Percentiles rank a stretch among this genome's conserved stretches.
These are phyloP conservation scores for Xylaria venustula DNA, from an alignment of 495 filamentous ascomycete genomes.

Conservation along the genomic window DNA sequence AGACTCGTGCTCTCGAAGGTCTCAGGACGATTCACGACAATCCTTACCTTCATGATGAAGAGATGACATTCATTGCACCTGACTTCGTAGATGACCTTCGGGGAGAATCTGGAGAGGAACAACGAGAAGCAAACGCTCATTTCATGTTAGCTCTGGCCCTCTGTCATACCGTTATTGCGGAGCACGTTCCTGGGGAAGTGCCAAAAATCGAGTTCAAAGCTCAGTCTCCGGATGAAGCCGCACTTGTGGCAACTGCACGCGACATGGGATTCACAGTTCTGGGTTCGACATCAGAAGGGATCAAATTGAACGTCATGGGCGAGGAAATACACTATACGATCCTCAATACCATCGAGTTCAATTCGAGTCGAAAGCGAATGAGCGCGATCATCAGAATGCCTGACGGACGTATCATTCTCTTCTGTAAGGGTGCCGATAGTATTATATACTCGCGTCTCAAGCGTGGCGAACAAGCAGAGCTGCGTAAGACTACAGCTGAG, in stretches of 20 bases:
- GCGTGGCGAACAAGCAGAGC: slow-evolving; percentile 79
- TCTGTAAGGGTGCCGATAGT: slow-evolving; percentile 97
- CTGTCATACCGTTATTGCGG: slow-evolving; percentile 94
- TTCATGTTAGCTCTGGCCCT: slow-evolving; percentile 96
- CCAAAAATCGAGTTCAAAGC: slow-evolving; percentile 94
- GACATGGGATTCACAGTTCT: slow-evolving; percentile 97
- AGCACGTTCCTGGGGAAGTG: slow-evolving; percentile 81
- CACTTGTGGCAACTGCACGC: slow-evolving; percentile 87
- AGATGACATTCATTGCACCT: slow-evolving; percentile 88
- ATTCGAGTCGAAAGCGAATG: slow-evolving; percentile 96
- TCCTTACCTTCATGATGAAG: slow-evolving; percentile 85
- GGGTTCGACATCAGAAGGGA: slow-evolving; percentile 71
- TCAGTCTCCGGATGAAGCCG: slow-evolving; percentile 96
- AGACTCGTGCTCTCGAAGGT: slow-evolving; percentile 64
- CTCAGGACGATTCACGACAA: slow-evolving; percentile 81
- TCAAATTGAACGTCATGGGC: slow-evolving; percentile 84
- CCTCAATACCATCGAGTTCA: slow-evolving; percentile 96
- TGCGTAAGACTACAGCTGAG: slow-evolving; percentile 80
- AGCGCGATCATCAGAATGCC: slow-evolving; percentile 97
- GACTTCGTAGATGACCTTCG: slow-evolving; percentile 79
- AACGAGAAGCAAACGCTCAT: slow-evolving; percentile 71
- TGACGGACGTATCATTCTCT: slow-evolving; percentile 84
- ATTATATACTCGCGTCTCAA: slow-evolving; percentile 93
- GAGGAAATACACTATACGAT: slow-evolving; percentile 80
- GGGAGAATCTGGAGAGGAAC: slow-evolving; percentile 73